Conservation (phyloP, 495 filamentous ascomycete genomes). For the Penicillium lividum region DNA sequence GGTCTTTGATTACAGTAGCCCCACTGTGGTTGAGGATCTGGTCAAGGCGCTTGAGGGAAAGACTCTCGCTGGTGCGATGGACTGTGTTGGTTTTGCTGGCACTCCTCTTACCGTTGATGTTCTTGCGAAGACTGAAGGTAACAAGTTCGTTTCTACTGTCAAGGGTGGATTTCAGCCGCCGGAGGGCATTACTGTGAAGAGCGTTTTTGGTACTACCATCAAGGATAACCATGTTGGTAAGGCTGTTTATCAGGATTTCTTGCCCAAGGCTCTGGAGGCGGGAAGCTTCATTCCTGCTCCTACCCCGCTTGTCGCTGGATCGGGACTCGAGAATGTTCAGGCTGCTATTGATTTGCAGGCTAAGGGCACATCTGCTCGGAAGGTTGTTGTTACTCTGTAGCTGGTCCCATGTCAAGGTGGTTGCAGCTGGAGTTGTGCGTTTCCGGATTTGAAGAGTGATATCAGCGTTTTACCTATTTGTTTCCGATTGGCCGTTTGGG, state of each 20-base stretch:
- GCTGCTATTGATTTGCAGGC: slow-evolving; percentile 31
- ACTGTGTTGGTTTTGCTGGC: slow-evolving; percentile 4
- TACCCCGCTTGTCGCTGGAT: slow-evolving; percentile 30
- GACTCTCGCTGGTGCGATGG: slow-evolving; percentile 8
- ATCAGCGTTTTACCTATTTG: neutral
- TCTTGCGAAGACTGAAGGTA: slow-evolving; percentile 4
- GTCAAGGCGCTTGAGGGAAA: slow-evolving; percentile 2
- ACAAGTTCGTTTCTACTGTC: slow-evolving; percentile 23
- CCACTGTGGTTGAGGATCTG: slow-evolving; percentile 33
- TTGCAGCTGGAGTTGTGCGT: neutral
- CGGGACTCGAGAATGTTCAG: slow-evolving; percentile 38
- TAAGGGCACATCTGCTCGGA: slow-evolving; percentile 38
- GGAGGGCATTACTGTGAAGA: slow-evolving; percentile 11
- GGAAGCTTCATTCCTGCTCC: slow-evolving; percentile 26
- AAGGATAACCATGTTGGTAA: slow-evolving; percentile 27
- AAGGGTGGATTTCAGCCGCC: slow-evolving; percentile 10
- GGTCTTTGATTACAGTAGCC: slow-evolving; percentile 59
- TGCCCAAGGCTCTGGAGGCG: slow-evolving; percentile 34
- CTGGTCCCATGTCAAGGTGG: neutral
- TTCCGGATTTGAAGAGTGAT: neutral
- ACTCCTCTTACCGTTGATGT: slow-evolving; percentile 11
- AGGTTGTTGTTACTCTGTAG: slow-evolving; percentile 22
- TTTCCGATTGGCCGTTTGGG: no score
- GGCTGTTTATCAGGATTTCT: slow-evolving; percentile 31
- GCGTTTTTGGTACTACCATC: slow-evolving; percentile 12